Conservation (phyloP, 768 basidiomycete genomes). For the Xerocomus spinulosus region DNA sequence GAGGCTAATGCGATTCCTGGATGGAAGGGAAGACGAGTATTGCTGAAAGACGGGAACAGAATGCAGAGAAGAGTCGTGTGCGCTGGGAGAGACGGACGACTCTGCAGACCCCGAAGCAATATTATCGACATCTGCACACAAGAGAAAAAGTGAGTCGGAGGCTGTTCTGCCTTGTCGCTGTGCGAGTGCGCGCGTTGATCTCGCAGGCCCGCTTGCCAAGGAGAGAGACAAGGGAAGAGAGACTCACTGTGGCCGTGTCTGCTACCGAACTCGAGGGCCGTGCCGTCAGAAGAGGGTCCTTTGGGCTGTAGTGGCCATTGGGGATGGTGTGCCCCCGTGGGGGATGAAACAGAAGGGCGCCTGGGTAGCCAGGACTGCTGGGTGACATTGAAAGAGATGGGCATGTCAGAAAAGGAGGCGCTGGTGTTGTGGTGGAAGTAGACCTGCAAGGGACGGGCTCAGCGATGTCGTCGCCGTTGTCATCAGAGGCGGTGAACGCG, state of each 20-base stretch:
- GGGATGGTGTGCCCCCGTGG: background rate
- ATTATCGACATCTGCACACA: conserved; percentile 16
- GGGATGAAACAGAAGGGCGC: conserved; percentile 15
- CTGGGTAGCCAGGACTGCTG: conserved; percentile 21
- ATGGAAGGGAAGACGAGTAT: conserved; percentile 15
- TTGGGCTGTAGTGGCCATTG: background rate
- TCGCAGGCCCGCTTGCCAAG: background rate
- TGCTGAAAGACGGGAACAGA: conserved; percentile 2
- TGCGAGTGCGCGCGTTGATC: background rate
- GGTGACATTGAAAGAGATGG: conserved; percentile 9
- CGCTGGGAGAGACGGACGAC: conserved; percentile 10
- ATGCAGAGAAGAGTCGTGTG: conserved; percentile 11
- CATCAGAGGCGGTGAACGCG: conserved; percentile 21
- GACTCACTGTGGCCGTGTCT: conserved; percentile 14
- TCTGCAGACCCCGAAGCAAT: conserved; percentile 12
- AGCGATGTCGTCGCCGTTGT: conserved; percentile 5
- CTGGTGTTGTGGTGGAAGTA: conserved; percentile 8
- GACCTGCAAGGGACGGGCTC: conserved; percentile 11
- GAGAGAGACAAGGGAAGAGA: too few species aligned
- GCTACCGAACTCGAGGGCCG: conserved; percentile 4
- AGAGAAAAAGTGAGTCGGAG: too few species aligned
- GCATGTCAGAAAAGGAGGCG: conserved; percentile 12
- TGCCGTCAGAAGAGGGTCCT: conserved; percentile 10
- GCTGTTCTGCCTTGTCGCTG: too few species aligned
- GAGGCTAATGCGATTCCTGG: conserved; percentile 41